Percentiles rank a stretch among this genome's conserved stretches.
Conservation (phyloP, 441 rosid genomes). For the Raphanus hybrid region DNA sequence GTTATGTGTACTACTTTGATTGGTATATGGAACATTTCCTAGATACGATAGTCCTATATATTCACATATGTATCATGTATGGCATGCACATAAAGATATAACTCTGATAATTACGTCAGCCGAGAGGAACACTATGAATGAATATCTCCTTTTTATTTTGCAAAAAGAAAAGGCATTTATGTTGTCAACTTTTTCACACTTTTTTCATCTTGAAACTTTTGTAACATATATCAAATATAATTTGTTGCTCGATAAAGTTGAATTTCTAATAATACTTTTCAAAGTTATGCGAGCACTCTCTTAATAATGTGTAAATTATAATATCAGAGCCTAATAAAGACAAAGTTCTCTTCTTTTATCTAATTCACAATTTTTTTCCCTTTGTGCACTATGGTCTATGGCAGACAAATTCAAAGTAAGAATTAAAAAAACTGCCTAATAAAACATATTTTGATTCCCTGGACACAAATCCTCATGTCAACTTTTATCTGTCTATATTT, state of each 20-base stretch:
- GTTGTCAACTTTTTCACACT: not conserved
- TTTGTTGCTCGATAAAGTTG: constrained; percentile 22
- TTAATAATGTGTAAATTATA: constrained; percentile 4
- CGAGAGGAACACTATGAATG: constrained; percentile 7
- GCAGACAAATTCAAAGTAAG: constrained; percentile 45
- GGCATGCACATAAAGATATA: constrained; percentile 30
- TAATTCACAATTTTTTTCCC: not conserved
- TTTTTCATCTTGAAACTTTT: not conserved
- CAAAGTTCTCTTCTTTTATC: constrained; percentile 19
- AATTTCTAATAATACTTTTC: not conserved
- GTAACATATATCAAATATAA: constrained; percentile 7
- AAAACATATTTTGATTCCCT: constrained; percentile 46
- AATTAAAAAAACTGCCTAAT: constrained; percentile 34
- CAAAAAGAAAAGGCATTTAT: not conserved
- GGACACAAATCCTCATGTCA: constrained; percentile 41
- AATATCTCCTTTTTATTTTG: not conserved
- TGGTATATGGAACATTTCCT: constrained; percentile 16
- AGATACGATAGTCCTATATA: not conserved
- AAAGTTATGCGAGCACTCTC: constrained; percentile 10
- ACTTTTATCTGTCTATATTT: constrained; percentile 32
- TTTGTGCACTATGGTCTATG: constrained; percentile 32
- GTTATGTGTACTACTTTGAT: constrained; percentile 22
- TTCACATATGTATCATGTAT: not conserved
- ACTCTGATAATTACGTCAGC: constrained; percentile 13
- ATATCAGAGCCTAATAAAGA: constrained; percentile 26